Percentiles rank a stretch among this genome's conserved stretches.
Evolutionary conservation across 164 flowering plant species (phyloP).

Genomic region (Sextonia rubra): DNA sequence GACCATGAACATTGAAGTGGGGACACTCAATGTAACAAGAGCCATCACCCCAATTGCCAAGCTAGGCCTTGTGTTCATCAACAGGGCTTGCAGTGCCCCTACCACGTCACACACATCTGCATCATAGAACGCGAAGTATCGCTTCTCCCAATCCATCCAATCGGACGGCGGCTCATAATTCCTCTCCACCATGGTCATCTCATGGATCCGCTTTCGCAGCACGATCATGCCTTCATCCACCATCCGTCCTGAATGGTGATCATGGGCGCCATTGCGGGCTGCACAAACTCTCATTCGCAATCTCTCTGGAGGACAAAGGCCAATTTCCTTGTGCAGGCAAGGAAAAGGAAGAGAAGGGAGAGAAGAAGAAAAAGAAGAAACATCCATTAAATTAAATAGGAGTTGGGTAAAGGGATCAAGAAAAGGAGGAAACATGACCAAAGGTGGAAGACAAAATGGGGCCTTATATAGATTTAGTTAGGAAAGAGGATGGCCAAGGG

Average conservation of each 20-base stretch:
- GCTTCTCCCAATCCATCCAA: slow-evolving; percentile 69
- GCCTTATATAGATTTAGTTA: no score
- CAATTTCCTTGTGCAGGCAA: no score
- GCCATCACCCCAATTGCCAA: slow-evolving; percentile 37
- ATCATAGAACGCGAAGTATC: slow-evolving; percentile 28
- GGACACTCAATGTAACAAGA: slow-evolving; percentile 35
- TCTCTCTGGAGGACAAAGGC: neutral
- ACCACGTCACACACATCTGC: slow-evolving; percentile 32
- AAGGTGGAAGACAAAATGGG: no score
- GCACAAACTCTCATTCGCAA: slow-evolving; percentile 1
- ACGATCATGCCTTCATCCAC: slow-evolving; percentile 11
- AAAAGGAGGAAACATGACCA: no score
- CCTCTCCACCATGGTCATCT: slow-evolving; percentile 21
- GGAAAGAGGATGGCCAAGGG: no score
- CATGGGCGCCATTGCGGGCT: neutral
- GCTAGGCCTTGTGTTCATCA: slow-evolving; percentile 59
- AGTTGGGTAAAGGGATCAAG: neutral
- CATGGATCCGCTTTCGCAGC: slow-evolving; percentile 10
- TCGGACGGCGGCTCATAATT: slow-evolving; percentile 38
- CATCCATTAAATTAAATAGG: neutral
- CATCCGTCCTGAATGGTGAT: slow-evolving; percentile 4
- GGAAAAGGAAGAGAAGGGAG: no score
- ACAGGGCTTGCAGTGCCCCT: slow-evolving; percentile 38
- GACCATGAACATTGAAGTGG: slow-evolving; percentile 19
- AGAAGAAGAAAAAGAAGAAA: neutral